Evolutionary conservation across 1,139 yeast species (phyloP), one percentile per base, ranked within the genome.

Genomic region (Pichia sp.): DNA sequence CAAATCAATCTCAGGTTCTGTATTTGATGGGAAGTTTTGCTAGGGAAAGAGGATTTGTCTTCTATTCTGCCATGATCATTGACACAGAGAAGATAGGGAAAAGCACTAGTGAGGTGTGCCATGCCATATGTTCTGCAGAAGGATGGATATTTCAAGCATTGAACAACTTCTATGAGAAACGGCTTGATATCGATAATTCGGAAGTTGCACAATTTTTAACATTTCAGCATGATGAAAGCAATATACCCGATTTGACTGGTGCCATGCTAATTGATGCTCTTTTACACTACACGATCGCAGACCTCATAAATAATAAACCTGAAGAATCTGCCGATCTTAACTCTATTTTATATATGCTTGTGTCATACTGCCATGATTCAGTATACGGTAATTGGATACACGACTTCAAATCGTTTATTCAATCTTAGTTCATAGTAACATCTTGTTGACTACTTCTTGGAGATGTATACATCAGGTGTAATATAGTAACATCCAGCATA

Each of bases 381-480:
- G 43, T 51, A 3, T 43, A 51, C 40, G 57, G 59, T 5, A 49
- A 26, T 13, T 59, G 61, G 61, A 10, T 56, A 2, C 13, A 15
- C 11, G 36, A 47, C 10, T 34, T 56, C 3, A 47, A 42, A 5
- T 15, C 65, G 75, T 6, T 49, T 66, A 5, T 63, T 63, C 41
- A 46, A 36, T 36, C 40, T 11, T 36, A 36, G 15, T 11, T 31
- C 23, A 19, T 3, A 19, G 23, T 19, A 19, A 19, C 23, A 19
- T 19, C 23, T 31, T 36, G 15, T 11, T 34, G 40, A 7, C 8
- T 11, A 13, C 10, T 36, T 11, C 6, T 36, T 36, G 4, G 15
- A 2, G 40, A 36, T 36, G 10, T 36, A 13, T 19, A 19, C 23
- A 2, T 19, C 23, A 19, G 23, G 23, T 19, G 23, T 19, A 19